A percentile compares a stretch with the other conserved stretches of the same genome.
Evolutionary conservation across 345 rosid species (phyloP).

Genomic region (Eucalyptus camaldulensis): DNA sequence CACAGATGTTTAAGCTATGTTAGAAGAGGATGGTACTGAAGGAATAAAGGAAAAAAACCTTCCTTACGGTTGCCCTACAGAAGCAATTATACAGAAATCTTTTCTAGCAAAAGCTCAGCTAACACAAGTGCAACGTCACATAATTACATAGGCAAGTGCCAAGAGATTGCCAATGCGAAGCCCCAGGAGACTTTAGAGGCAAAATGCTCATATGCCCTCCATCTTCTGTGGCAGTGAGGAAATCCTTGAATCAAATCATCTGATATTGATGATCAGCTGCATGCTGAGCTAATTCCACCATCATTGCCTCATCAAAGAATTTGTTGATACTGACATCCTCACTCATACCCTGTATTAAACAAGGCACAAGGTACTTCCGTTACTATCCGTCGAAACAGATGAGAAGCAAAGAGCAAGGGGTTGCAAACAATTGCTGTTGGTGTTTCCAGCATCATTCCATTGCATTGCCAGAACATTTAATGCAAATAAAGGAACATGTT

Average conservation of each 20-base stretch:
- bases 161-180: not conserved
- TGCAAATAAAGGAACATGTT: not conserved
- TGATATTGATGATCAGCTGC: conserved; percentile 69
- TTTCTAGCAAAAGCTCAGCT: not conserved
- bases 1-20: not conserved
- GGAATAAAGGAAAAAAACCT: not conserved
- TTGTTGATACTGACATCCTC: conserved; percentile 89
- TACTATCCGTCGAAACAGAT: not conserved
- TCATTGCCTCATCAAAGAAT: conserved; percentile 83
- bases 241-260: conserved; percentile 15
- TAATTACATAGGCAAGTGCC: not conserved
- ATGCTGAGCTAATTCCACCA: conserved; percentile 82
- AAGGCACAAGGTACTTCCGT: not conserved
- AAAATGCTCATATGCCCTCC: not conserved
- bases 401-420: not conserved
- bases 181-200: not conserved
- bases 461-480: not conserved
- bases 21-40: not conserved
- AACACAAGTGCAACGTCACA: not conserved
- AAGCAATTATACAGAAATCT: not conserved
- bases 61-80: not conserved
- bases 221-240: not conserved
- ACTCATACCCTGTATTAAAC: conserved; percentile 59
- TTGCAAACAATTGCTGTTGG: not conserved
- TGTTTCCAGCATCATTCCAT: not conserved